Evolutionary conservation across 1,284 basidiomycete genomes (phyloP).

Genomic region (Ceratobasidium sp.): DNA sequence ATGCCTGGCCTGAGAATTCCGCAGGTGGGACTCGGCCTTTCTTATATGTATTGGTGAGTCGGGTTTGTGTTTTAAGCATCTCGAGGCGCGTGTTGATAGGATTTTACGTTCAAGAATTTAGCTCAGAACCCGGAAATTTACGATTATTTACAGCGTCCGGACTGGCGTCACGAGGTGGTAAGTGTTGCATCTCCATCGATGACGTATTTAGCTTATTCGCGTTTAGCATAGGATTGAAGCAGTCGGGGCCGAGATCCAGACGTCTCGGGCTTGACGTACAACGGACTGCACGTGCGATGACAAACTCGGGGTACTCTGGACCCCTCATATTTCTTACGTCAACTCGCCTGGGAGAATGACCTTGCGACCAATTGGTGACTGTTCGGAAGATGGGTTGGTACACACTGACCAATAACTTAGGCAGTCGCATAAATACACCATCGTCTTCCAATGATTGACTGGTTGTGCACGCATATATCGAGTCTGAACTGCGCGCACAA

Average conservation of each 20-base stretch:
- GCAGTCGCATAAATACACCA: no score
- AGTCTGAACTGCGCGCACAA: no score
- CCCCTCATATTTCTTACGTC: no score
- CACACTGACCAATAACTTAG: no score
- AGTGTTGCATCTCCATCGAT: background rate
- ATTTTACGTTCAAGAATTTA: slow-evolving; percentile 53
- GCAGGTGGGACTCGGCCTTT: slow-evolving; percentile 64
- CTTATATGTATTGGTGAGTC: slow-evolving; percentile 56
- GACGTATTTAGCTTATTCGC: slow-evolving; percentile 41
- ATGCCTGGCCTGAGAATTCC: slow-evolving; percentile 64
- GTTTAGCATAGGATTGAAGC: slow-evolving; percentile 61
- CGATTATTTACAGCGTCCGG: slow-evolving; percentile 64
- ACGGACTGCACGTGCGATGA: no score
- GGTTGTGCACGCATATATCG: no score
- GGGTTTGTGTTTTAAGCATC: background rate
- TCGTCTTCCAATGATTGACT: no score
- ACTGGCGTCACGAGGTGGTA: slow-evolving; percentile 57
- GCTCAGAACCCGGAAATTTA: slow-evolving; percentile 65
- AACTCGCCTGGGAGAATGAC: no score
- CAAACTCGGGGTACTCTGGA: no score
- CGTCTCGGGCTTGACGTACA: no score
- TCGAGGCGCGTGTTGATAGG: background rate
- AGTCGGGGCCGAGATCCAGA: slow-evolving; percentile 67
- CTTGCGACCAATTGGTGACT: no score
- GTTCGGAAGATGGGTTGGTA: no score